phyloP scores from a whole-genome alignment of 441 rosid species.

The Cnidoscolus chayamansa region DNA sequence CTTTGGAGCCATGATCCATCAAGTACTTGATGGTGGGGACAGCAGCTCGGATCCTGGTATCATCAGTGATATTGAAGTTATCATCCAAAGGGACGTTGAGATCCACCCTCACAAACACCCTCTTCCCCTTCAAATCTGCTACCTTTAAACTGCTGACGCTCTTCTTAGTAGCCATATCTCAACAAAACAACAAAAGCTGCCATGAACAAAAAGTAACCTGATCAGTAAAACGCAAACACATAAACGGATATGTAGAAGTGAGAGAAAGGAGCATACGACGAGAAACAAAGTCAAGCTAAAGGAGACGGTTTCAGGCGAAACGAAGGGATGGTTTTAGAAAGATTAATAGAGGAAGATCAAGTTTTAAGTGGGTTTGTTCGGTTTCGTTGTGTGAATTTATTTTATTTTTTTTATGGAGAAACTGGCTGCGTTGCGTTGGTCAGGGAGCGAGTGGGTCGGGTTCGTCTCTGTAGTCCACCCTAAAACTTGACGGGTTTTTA shows the following conservation, averaged over 20 bases:
- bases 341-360: slow-evolving; percentile 3
- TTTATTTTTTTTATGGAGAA: slow-evolving; percentile 2
- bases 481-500: slow-evolving; percentile 3
- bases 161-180: slow-evolving; percentile 73
- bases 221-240: neutral
- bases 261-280: too few relatives aligned
- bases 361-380: neutral
- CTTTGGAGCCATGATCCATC: slow-evolving; percentile 61
- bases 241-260: neutral
- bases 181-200: slow-evolving; percentile 10
- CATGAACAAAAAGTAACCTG: neutral
- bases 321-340: neutral
- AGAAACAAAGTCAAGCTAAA: neutral
- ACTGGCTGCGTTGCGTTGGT: slow-evolving; percentile 7
- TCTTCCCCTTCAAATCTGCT: slow-evolving; percentile 88
- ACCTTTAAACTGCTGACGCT: slow-evolving; percentile 68
- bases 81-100: slow-evolving; percentile 94
- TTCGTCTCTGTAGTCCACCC: neutral
- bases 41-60: slow-evolving; percentile 85
- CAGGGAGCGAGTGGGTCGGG: neutral
- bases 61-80: slow-evolving; percentile 79
- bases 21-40: slow-evolving; percentile 89
- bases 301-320: neutral
- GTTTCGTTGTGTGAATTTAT: neutral
- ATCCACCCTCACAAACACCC: slow-evolving; percentile 90